Base-by-base conservation (phyloP, 495 filamentous ascomycete genomes). In the Penicillium cinerascens region DNA sequence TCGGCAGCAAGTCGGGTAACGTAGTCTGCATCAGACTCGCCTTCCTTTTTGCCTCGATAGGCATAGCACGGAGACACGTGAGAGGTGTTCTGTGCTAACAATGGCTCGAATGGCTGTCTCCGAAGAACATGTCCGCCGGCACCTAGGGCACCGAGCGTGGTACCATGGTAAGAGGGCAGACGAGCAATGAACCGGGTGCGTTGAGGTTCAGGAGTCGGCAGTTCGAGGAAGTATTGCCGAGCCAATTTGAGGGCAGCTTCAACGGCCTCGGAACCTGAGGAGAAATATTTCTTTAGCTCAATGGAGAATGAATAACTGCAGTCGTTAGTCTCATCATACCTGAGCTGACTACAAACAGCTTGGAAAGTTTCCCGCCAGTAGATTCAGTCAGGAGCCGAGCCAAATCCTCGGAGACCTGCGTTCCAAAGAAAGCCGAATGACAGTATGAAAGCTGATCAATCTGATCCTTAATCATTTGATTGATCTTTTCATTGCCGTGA, bases 151-250 rank as follows among this genome's bases (percentile, higher is more conserved):
- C 87, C 87, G 1, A 91, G 68, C 0, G 87, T 91, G 17, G 76
- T 85, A 6, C 88, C 88, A 53, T 92, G 88, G 57, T 89, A 92
- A n/a, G 84, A 87, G 18, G 83, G 79, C 42, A 77, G 73, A 10
- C 88, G 73, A 13, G 82, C 77, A 50, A 92, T 87, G 69, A 85
- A 87, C n/a, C 78, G 74, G 2, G 58, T 77, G 25, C 76, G 75
- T 55, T 76, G 65, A 0, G 67, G 69, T 43, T 84, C 71, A 4
- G 75, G 70, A 3, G 63, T 69, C 6, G 67, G 56, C 2, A 71
- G 63, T 67, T 88, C 84, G 9, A 79, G 72, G 53, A 75, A 84
- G 52, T 79, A 87, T 56, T 87, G 86, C 2, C 81, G 70, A 23
- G 82, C 75, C 4, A 87, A 60, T 54, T 88, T 88, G 44, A 87